Base-by-base conservation (phyloP, 495 filamentous ascomycete species). In the Penicillium verhagenii region DNA sequence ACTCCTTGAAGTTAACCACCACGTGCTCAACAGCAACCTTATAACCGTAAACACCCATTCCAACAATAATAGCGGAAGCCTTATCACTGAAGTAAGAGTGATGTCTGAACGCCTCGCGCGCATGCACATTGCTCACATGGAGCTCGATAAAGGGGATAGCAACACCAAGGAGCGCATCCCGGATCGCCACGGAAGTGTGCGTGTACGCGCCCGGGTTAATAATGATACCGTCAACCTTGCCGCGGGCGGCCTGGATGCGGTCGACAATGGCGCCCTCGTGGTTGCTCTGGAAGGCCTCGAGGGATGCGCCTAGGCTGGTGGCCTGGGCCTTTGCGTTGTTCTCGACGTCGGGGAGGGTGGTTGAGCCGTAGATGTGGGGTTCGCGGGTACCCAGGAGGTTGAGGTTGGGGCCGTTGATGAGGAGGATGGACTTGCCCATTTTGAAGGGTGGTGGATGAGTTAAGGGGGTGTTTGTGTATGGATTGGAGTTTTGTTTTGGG, bases 351-450 rank as follows among this genome's bases (percentile, higher is more conserved):
- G 71, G 9, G 35, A 90, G 82, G 1, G 86, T 88, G 3, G 81
- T 82, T 56, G 66, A 70, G 62, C 86, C 87, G 73, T 88, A 88
- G 63, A 90, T 79, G 56, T 83, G 72, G 11, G 86, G 87, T 65
- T 91, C 87, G 19, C 87, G 79, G 44, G 82, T 86, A 28, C 86
- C 87, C 47, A 90, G 80, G 59, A 91, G 86, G 75, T 89, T 91
- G 65, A 91, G 84, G 71, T 91, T 90, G n/a, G 86, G 86, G 28
- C 87, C 86, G 70, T 89, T 89, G 75, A 90, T 81, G 52, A 89
- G 81, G 72, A 90, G 86, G 69, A 90, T 82, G 44, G 75, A 79
- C 65, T 79, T 78, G 23, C 44, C 62, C 71, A 72, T 72, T 59
- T 57, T 68, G 47, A 28, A 19, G 25, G 31, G 38, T 28, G 28